Evolutionary conservation across 805 yeast species (phyloP).

Genomic region (Myxozyma mucilagina): DNA sequence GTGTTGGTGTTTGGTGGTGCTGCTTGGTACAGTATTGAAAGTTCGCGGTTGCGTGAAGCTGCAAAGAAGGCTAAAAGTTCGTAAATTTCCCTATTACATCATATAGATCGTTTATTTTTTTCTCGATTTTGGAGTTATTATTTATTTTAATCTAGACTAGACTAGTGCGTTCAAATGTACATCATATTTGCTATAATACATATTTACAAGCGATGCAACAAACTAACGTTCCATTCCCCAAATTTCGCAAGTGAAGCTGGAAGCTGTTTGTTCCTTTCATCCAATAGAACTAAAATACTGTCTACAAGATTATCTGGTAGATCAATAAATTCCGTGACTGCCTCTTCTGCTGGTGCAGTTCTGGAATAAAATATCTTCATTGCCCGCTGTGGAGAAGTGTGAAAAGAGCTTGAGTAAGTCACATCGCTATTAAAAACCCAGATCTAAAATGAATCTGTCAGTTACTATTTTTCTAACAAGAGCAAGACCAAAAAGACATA

Average conservation of each 20-base stretch:
- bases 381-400: conserved; percentile 37
- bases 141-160: neutral
- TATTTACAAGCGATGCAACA: conserved; percentile 30
- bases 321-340: conserved; percentile 42
- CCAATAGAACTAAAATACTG: conserved; percentile 39
- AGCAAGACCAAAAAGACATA: neutral
- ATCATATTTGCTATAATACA: neutral
- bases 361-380: conserved; percentile 51
- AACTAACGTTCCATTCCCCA: conserved; percentile 40
- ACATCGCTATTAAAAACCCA: conserved; percentile 57
- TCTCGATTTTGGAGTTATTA: neutral
- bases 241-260: conserved; percentile 40
- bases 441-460: conserved; percentile 26
- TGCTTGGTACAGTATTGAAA: conserved; percentile 44
- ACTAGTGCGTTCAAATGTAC: neutral
- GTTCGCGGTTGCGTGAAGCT: conserved; percentile 20
- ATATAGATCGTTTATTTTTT: neutral
- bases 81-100: neutral
- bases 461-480: neutral
- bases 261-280: conserved; percentile 37
- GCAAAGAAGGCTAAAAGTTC: conserved; percentile 11
- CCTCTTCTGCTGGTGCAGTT: neutral
- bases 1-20: conserved; percentile 58
- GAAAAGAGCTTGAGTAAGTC: conserved; percentile 32
- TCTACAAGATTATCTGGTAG: conserved; percentile 41